A percentile compares a stretch with the other conserved stretches of the same genome.
Evolutionary conservation across 352 stramenopile species (phyloP).

Genomic region (Globisporangium recalcitrans): DNA sequence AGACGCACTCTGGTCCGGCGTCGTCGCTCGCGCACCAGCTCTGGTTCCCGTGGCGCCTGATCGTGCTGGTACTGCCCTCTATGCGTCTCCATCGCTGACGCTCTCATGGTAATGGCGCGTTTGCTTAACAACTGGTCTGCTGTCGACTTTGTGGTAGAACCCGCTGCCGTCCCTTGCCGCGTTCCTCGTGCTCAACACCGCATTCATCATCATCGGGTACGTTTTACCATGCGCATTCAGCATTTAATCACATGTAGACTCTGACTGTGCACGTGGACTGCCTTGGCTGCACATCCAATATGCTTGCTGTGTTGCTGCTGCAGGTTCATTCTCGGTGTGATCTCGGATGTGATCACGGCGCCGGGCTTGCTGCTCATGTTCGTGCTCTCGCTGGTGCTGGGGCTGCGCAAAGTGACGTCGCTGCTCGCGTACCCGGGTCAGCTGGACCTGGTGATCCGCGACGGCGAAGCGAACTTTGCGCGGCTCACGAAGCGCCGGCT

Average conservation of each 20-base stretch:
- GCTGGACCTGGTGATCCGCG: conserved; percentile 66
- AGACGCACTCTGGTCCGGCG: not conserved
- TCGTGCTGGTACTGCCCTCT: conserved; percentile 66
- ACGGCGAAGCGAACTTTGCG: conserved; percentile 75
- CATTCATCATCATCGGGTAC: conserved; percentile 56
- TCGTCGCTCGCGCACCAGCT: conserved; percentile 53
- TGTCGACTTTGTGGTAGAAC: conserved; percentile 30
- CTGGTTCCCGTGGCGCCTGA: conserved; percentile 63
- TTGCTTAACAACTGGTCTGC: no score
- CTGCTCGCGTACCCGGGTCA: conserved; percentile 73
- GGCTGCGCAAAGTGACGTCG: conserved; percentile 45
- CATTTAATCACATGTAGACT: not conserved
- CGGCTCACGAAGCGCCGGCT: conserved; percentile 64
- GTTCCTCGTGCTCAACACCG: conserved; percentile 48
- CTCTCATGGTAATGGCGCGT: no score
- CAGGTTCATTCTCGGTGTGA: conserved; percentile 43
- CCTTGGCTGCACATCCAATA: no score
- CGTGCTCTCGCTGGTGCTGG: conserved; percentile 23
- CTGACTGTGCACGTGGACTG: not conserved
- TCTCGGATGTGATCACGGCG: conserved; percentile 44
- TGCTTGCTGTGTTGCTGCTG: not conserved
- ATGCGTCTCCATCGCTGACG: no score
- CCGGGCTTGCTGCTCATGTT: conserved; percentile 52
- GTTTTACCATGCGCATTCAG: conserved; percentile 1
- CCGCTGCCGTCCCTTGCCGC: conserved; percentile 43